Base-by-base conservation (phyloP, 31 red algal genomes). In the Endocladia muricata region DNA sequence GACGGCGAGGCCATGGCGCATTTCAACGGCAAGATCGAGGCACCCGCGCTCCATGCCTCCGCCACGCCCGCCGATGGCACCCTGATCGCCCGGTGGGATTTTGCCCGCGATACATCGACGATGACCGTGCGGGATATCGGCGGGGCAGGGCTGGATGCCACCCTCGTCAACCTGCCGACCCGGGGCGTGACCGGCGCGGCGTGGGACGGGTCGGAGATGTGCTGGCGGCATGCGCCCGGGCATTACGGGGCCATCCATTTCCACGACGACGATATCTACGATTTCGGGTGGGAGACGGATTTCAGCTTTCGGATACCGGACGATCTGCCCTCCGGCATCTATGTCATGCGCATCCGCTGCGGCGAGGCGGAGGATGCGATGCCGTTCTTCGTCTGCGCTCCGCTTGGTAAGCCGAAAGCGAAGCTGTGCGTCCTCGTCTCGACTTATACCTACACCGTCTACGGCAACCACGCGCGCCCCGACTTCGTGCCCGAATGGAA, bases 21-120 rank as follows among this genome's bases (percentile, higher is more conserved):
- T 52, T 52, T 52, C 47, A 52, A 52, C n/a, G 47, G 47, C 47
- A 52, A 52, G 47, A 52, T 52, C n/a, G 47, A 52, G n/a, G 13
- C 47, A 15, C 47, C 47, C 47, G n/a, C 47, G 13, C 11, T 52
- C 11, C 47, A n/a, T 15, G 13, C 13, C n/a, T 13, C 13, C n/a
- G 47, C 13, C n/a, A n/a, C 11, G 13, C 11, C 11, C 13, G n/a
- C 11, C 47, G 47, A 52, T 15, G 47, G n/a, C 11, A 15, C n/a
- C 13, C 13, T 52, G 47, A n/a, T 52, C 13, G 47, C 47, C n/a
- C n/a, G n/a, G n/a, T 52, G 47, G 47, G 47, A 52, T n/a, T 52
- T 52, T 52, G 47, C 47, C 47, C 47, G 13, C 13, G n/a, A 52
- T 15, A n/a, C 13, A 11, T 15, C 13, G 13, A 52, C n/a, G 47